A percentile compares a stretch with the other conserved stretches of the same genome.
Evolutionary conservation across 768 basidiomycete species (phyloP).

Genomic region (Pleurotus tuber-regium): DNA sequence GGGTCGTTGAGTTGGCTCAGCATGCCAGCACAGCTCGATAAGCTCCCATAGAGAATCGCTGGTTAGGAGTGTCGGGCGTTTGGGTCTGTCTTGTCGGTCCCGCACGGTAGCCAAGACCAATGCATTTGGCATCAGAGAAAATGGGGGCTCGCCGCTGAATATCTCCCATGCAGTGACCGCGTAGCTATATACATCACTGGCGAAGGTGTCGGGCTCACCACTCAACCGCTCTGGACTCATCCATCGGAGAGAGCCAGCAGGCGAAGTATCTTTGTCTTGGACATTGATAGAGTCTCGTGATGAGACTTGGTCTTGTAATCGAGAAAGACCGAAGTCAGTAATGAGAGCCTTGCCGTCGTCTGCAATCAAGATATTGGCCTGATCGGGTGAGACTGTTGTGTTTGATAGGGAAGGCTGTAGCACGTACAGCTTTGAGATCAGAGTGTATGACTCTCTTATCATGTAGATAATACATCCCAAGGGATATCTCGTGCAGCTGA

Average conservation of each 20-base stretch:
- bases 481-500: constrained; percentile 22
- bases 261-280: not conserved
- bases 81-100: constrained; percentile 2
- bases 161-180: constrained; percentile 9
- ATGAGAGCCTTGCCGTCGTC: constrained; percentile 29
- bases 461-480: constrained; percentile 25
- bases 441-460: constrained; percentile 24
- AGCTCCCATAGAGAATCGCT: constrained; percentile 6
- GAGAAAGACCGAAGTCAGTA: constrained; percentile 39
- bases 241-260: constrained; percentile 7
- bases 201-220: not conserved
- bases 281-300: not conserved
- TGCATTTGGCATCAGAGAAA: not conserved
- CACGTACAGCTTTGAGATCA: constrained; percentile 23
- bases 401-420: not conserved
- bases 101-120: not conserved
- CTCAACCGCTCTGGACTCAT: constrained; percentile 5
- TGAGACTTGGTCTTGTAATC: constrained; percentile 26
- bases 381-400: too few relatives aligned
- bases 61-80: not conserved
- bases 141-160: constrained; percentile 5
- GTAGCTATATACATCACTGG: constrained; percentile 8
- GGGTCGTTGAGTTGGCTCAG: not conserved
- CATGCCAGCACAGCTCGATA: constrained; percentile 5
- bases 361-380: constrained; percentile 36